Evolutionary conservation across 1,139 yeast genomes (phyloP).

Genomic region (Scheffersomyces illinoinensis): DNA sequence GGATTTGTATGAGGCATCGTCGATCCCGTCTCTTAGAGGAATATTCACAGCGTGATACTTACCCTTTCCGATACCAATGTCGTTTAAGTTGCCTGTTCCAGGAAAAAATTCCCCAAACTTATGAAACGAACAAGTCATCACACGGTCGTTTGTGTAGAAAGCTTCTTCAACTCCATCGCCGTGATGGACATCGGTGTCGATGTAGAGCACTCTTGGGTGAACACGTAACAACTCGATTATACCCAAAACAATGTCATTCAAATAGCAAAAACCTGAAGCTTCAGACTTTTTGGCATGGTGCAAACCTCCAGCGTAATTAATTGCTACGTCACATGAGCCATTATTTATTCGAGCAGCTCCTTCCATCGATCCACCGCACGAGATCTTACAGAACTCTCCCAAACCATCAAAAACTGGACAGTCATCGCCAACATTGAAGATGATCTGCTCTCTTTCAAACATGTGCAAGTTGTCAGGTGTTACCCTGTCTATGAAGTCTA

Average conservation of each 20-base stretch:
- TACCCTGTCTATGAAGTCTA: slow-evolving; percentile 88
- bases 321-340: slow-evolving; percentile 93
- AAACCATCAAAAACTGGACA: slow-evolving; percentile 97
- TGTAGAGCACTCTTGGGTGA: slow-evolving; percentile 90
- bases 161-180: slow-evolving; percentile 99
- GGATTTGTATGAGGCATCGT: slow-evolving; percentile 81
- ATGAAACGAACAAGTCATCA: slow-evolving; percentile 97
- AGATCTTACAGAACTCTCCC: slow-evolving; percentile 89
- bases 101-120: slow-evolving; percentile 97
- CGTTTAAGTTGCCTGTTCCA: slow-evolving; percentile 90
- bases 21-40: slow-evolving; percentile 90
- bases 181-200: slow-evolving; percentile 95
- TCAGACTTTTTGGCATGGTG: slow-evolving; percentile 97
- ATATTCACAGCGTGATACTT: slow-evolving; percentile 84
- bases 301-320: slow-evolving; percentile 95
- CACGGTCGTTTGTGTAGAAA: slow-evolving; percentile 92
- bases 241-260: slow-evolving; percentile 83
- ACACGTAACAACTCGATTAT: slow-evolving; percentile 85
- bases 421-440: slow-evolving; percentile 96
- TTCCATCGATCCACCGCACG: slow-evolving; percentile 97
- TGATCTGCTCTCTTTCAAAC: slow-evolving; percentile 88
- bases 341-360: slow-evolving; percentile 94
- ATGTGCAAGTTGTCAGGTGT: slow-evolving; percentile 92
- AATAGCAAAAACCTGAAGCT: slow-evolving; percentile 94
- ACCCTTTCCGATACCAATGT: slow-evolving; percentile 86